phyloP scores from a whole-genome alignment of 306 rosid species.

The Gynostemma pentaphyllum region DNA sequence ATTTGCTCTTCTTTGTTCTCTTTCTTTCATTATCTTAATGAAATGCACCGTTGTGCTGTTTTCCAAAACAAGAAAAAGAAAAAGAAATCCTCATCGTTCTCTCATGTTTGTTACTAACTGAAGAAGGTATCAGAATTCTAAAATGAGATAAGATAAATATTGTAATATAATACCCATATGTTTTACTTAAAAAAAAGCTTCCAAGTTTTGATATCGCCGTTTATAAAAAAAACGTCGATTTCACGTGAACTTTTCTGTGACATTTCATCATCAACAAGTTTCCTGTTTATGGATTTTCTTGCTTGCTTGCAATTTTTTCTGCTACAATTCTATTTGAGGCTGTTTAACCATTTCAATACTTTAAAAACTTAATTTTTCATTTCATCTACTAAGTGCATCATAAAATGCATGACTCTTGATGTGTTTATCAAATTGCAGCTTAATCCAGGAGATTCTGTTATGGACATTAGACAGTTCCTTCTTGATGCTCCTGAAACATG shows the following conservation, averaged over 20 bases:
- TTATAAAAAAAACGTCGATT: no score
- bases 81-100: no score
- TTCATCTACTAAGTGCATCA: background rate
- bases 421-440: constrained; percentile 41
- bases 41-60: no score
- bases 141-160: no score
- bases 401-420: constrained; percentile 9
- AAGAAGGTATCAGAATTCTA: no score
- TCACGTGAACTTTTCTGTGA: background rate
- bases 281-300: background rate
- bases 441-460: constrained; percentile 95
- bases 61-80: no score
- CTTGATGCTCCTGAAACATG: constrained; percentile 99
- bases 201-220: no score
- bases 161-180: no score
- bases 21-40: no score
- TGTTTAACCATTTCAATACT: background rate
- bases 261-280: background rate
- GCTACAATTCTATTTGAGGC: background rate
- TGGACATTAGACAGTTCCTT: constrained; percentile 92
- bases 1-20: no score
- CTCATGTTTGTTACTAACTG: no score
- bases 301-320: background rate
- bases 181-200: no score
- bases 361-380: background rate